Percentiles rank a stretch among this genome's conserved stretches.
These are phyloP conservation scores for Paraurostyla sp. DNA, from an alignment of 73 alveolate species.

Conservation along the genomic window DNA sequence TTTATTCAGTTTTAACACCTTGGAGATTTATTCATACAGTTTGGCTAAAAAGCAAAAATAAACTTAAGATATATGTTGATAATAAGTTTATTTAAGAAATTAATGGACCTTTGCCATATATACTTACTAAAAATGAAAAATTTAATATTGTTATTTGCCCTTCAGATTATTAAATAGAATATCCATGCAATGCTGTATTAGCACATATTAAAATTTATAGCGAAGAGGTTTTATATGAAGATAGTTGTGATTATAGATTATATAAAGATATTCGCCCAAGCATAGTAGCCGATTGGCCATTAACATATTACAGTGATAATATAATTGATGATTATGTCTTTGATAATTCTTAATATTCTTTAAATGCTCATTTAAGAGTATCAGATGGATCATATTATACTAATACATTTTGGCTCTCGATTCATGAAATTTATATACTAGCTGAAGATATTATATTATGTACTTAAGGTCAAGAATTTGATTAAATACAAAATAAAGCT, in stretches of 20 bases:
- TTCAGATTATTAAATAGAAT: too few relatives aligned
- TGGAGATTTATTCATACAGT: constrained; percentile 10
- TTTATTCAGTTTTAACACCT: neutral
- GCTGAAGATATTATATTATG: constrained; percentile 14
- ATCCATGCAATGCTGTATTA: constrained; percentile 14
- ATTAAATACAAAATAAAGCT: neutral
- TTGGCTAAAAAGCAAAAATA: neutral
- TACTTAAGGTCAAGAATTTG: neutral
- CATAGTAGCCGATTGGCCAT: constrained; percentile 30
- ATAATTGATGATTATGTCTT: neutral
- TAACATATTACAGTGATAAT: neutral
- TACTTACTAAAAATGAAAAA: neutral
- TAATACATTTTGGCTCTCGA: neutral
- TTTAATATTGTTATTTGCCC: neutral
- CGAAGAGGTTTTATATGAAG: neutral
- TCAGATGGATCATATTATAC: neutral
- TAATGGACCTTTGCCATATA: neutral
- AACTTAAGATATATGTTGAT: neutral
- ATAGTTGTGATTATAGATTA: neutral
- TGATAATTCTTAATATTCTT: neutral
- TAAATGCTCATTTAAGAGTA: neutral
- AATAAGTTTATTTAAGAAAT: neutral
- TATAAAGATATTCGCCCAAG: neutral
- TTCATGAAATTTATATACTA: neutral
- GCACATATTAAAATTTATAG: constrained; percentile 3